Base-by-base conservation (phyloP, 768 basidiomycete genomes). In the Tulasnella sp. region DNA sequence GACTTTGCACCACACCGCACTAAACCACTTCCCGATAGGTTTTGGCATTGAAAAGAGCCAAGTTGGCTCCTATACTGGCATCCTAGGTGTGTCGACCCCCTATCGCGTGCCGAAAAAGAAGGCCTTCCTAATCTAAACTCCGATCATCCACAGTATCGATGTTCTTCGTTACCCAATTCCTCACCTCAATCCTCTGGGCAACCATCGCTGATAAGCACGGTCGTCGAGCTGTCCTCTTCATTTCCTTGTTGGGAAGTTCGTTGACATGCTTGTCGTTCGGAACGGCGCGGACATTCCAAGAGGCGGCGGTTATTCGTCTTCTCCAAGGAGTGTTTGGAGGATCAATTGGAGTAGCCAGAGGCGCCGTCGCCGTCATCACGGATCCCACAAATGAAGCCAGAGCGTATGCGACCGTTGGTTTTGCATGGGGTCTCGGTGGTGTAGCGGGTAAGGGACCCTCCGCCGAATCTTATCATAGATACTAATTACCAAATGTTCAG, bases 371-470 rank as follows among this genome's bases (percentile, higher is more conserved):
- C 18, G 92, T 92, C 81, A 89, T 99, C 79, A 97, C 98, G 0
- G 97, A 99, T 85, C 86, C 91, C 39, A 93, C 92, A 75, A 99
- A 99, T 85, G 97, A 98, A 85, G 94, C 94, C 36, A 89, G 95
- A 82, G 98, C 97, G 34, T 99, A 98, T 85, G 95, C 96, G 71
- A 94, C 97, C 79, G 87, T 98, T 72, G 97, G 96, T 91, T 98
- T 97, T 85, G 94, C 92, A 82, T 98, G 97, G 98, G 97, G 96
- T 80, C 90, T 99, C 81, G 98, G 97, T 80, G 98, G 97, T 89
- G 94, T 96, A 18, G 90, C 78, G 21, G 80, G 80, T 80, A 72
- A 40, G 80, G 27, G 7, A 58, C 12, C 4, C 34, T 68, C 9
- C 40, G 39, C 74, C 44, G n/a, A 38, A 16, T 38, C 7, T 39